Base-by-base conservation (phyloP, 192 early-diverging fungal species). In the Spizellomyces sp. region DNA sequence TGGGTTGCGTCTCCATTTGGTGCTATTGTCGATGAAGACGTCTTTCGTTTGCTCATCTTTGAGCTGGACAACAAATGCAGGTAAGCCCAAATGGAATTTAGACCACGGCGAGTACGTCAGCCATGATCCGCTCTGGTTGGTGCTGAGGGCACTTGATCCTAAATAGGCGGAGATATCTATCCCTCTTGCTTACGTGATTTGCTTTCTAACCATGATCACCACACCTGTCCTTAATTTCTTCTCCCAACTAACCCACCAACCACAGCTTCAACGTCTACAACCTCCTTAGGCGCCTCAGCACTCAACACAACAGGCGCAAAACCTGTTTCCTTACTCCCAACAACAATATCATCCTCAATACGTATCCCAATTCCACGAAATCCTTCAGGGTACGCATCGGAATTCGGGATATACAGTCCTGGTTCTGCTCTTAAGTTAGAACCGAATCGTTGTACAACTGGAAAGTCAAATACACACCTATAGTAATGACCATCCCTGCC, bases 291-390 rank as follows among this genome's bases (percentile, higher is more conserved):
- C 5, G 91, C 89, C 14, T 79, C 83, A 4, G 80, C 81, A 27
- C 86, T 93, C 27, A 96, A 81, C 9, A 96, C 87, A 52, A 86
- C 79, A 9, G 91, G 87, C 6, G 82, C 86, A 15, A 58, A 56
- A n/a, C 61, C 64, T n/a, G 79, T 70, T 15, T 46, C 62, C 4
- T 81, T 77, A 65, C 84, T 79, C 4, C 91, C 92, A 75, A 99
- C 86, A 9, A 89, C 88, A 5, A 99, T 87, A 79, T 99, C 92
- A 75, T 99, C 97, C 71, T 99, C 97, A 48, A 99, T 96, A 47
- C 97, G 88, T 52, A 99, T 91, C 21, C 95, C 97, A 55, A 95
- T 92, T 0, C 93, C 93, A 12, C 92, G 91, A 75, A 89, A 94
- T 58, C 90, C 80, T 66, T 82, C 81, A 7, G 95, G 94, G 78